Evolutionary conservation across 176 grass and related monocot genomes (phyloP), one percentile per base, ranked within the genome.

Genomic region (Triticum urartu): DNA sequence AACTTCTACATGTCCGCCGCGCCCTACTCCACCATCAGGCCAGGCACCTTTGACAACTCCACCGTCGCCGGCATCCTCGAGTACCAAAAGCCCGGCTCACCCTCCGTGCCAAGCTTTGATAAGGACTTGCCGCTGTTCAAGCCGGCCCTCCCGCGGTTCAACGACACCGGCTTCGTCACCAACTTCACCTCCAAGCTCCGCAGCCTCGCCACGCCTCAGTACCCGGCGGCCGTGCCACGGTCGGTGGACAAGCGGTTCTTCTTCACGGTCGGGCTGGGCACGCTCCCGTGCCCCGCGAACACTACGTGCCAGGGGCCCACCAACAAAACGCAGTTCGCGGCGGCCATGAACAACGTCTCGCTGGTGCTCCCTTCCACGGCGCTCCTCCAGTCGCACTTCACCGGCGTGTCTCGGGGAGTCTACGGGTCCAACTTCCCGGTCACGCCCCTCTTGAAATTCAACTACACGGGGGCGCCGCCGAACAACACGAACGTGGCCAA

Each of bases 361-460:
- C 89, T 94, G 30, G 81, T 67, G 64, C 84, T 94, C 69, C 92
- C 90, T 0, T 76, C 83, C 17, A 85, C 2, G 28, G 84, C 92
- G 68, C 80, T 94, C n/a, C 87, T 94, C 17, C 90, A 92, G 39
- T 88, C 92, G 20, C 92, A 94, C 84, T 94, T 84, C 81, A 60
- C 80, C 38, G 86, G 86, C 13, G 39, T 45, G 15, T 92, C 87
- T 11, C 68, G 18, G 28, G 90, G 92, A 47, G 87, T 94, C 12
- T 94, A 87, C 82, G 18, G 56, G 7, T 13, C 84, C 0, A 69
- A 94, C 66, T 94, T 94, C 83, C 93, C 93, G 2, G 14, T 8
- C 2, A 15, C 15, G 47, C 93, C 93, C 0, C 72, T 60, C 3
- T 3, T 24, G 2, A 72, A 67, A 2, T 95, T 92, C 88, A 92